Base-by-base conservation (phyloP, 768 basidiomycete genomes). In the Hebeloma cylindrosporum region DNA sequence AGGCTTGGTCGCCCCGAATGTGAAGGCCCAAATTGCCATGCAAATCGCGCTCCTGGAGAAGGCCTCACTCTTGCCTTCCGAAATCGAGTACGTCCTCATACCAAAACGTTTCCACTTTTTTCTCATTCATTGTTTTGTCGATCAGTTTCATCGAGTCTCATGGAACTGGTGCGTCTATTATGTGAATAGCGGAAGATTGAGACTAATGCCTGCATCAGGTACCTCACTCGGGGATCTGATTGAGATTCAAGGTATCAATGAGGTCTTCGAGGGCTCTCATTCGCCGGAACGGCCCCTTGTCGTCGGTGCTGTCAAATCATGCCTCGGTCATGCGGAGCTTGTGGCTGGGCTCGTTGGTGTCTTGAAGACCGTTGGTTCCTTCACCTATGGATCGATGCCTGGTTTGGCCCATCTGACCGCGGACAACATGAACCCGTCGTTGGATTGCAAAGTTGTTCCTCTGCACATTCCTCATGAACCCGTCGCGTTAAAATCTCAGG, bases 81-180 rank as follows among this genome's bases (percentile, higher is more conserved):
- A 68, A 33, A 62, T 68, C 30, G 62, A 69, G 66, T 69, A 47
- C 18, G 66, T 57, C n/a, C 36, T 14, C 4, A n/a, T 30, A 1
- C 8, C 14, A 17, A 2, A 13, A 9, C 20, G 8, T 14, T 11
- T 22, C 8, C 3, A 30, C 30, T 11, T 14, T 42, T 4, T 25
- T n/a, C 14, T 33, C 8, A 35, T 22, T 47, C 14, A 25, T 43
- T 20, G 34, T 32, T 1, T 2, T 32, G 1, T n/a, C 28, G n/a
- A n/a, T 18, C 45, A 69, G 67, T 40, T 67, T 67, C 39, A 53
- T 69, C 20, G 67, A 69, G 47, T 52, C 65, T 8, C 67, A 69
- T 45, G 67, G 67, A 32, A 69, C 67, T 7, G 67, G 66, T 61
- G 46, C 11, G 42, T 28, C 31, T 37, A 23, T 43, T 23, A 38